Evolutionary conservation across 2,329 filamentous ascomycete species (phyloP).

Genomic region (Penicillium sp.): DNA sequence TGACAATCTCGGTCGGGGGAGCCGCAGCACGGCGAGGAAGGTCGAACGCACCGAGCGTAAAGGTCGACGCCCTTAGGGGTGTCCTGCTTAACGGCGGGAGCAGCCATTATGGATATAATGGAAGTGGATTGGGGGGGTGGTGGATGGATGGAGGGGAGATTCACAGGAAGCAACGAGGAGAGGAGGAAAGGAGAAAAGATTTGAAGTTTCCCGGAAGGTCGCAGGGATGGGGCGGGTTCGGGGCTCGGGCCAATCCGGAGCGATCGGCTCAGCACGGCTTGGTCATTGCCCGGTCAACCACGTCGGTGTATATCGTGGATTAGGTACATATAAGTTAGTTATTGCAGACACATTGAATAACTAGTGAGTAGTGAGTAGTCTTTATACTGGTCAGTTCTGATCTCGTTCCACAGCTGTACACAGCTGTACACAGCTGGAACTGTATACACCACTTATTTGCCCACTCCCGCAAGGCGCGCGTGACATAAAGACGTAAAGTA

Average conservation of each 20-base stretch:
- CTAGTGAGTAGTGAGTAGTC: no score
- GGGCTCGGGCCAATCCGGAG: slow-evolving; percentile 19
- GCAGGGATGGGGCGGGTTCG: slow-evolving; percentile 12
- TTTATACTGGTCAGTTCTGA: no score
- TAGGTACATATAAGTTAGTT: no score
- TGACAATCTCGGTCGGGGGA: no score
- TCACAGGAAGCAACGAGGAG: slow-evolving; percentile 19
- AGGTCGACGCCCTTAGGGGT: slow-evolving; percentile 68
- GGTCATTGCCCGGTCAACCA: slow-evolving; percentile 16
- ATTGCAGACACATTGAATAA: no score
- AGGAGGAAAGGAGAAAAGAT: slow-evolving; percentile 19
- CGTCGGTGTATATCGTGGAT: no score
- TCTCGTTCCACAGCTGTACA: neutral
- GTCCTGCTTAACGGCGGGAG: slow-evolving; percentile 53
- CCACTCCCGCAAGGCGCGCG: no score
- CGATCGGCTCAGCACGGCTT: slow-evolving; percentile 13
- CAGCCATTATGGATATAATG: slow-evolving; percentile 42
- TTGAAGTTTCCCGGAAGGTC: no score
- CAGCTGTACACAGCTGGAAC: no score
- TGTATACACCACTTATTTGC: no score
- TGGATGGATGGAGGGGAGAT: slow-evolving; percentile 17
- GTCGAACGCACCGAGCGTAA: slow-evolving; percentile 53
- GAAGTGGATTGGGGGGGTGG: slow-evolving; percentile 1
- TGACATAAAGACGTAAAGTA: no score
- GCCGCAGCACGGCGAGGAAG: neutral